These are phyloP conservation scores for Trichoderma atrobrunneum DNA, from an alignment of 2,329 filamentous ascomycete genomes.

Conservation along the genomic window DNA sequence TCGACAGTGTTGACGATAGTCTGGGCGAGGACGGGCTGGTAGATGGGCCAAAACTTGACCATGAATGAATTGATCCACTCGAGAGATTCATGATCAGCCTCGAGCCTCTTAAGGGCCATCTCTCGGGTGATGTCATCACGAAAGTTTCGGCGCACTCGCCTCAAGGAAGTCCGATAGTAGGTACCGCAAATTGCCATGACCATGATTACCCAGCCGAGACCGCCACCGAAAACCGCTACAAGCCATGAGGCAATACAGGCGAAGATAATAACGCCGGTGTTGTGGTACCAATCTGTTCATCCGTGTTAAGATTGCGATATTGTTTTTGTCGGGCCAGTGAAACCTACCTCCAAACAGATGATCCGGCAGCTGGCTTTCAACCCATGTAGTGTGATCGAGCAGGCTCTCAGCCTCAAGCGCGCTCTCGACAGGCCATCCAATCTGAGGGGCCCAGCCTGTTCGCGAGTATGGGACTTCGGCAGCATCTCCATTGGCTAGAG, in stretches of 20 bases:
- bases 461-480: conserved; percentile 45
- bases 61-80: conserved; percentile 99
- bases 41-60: conserved; percentile 99
- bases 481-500: conserved; percentile 49
- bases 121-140: conserved; percentile 90
- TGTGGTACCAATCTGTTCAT: conserved; percentile 91
- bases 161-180: conserved; percentile 94
- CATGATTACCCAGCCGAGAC: conserved; percentile 87
- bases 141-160: conserved; percentile 91
- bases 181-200: conserved; percentile 90
- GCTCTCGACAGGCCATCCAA: conserved; percentile 66
- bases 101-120: conserved; percentile 79
- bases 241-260: conserved; percentile 90
- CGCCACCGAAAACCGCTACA: conserved; percentile 82
- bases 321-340: background rate
- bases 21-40: conserved; percentile 87
- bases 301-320: background rate
- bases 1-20: conserved; percentile 93
- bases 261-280: conserved; percentile 89
- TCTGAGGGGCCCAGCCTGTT: conserved; percentile 86
- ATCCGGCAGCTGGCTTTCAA: conserved; percentile 82
- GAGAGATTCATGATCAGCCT: conserved; percentile 86
- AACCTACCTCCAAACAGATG: conserved; percentile 79
- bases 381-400: conserved; percentile 81
- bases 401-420: conserved; percentile 62